Percentiles rank a stretch among this genome's conserved stretches.
Evolutionary conservation across 2,329 filamentous ascomycete species (phyloP).

Genomic region (Clonostachys solani): DNA sequence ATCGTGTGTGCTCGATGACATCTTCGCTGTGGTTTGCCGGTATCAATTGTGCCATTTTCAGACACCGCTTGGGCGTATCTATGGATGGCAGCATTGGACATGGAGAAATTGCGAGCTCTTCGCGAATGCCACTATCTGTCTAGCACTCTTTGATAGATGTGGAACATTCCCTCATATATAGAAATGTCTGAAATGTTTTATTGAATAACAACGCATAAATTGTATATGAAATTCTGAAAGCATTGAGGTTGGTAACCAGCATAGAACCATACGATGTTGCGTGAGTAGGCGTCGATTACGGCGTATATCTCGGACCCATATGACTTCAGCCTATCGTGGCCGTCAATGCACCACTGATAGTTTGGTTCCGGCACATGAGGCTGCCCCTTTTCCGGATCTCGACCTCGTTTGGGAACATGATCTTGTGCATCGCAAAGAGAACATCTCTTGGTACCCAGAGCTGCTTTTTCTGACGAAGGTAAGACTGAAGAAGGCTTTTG

Average conservation of each 20-base stretch:
- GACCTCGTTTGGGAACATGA: conserved; percentile 3
- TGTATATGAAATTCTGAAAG: too few species aligned
- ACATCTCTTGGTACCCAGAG: conserved; percentile 4
- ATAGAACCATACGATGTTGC: conserved; percentile 6
- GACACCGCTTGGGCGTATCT: too few species aligned
- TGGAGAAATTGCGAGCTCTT: too few species aligned
- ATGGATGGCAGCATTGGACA: too few species aligned
- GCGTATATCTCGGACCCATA: conserved; percentile 6
- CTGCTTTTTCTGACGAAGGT: conserved; percentile 2
- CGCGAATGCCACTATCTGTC: too few species aligned
- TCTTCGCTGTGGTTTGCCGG: too few species aligned
- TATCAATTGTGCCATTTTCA: too few species aligned
- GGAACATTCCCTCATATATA: too few species aligned
- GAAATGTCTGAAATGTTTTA: too few species aligned
- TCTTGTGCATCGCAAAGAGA: conserved; percentile 3
- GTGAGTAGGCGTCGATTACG: conserved; percentile 5
- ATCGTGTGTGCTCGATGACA: too few species aligned
- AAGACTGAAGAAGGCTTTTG: conserved; percentile 4
- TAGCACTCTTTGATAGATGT: too few species aligned
- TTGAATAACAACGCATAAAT: too few species aligned
- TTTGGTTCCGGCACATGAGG: conserved; percentile 4
- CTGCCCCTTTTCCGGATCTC: conserved; percentile 2
- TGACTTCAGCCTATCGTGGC: conserved; percentile 5
- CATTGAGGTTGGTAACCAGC: background rate
- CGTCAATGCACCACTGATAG: conserved; percentile 5